Evolutionary conservation across 2,329 filamentous ascomycete species (phyloP).

Genomic region (Penicillium sp.): DNA sequence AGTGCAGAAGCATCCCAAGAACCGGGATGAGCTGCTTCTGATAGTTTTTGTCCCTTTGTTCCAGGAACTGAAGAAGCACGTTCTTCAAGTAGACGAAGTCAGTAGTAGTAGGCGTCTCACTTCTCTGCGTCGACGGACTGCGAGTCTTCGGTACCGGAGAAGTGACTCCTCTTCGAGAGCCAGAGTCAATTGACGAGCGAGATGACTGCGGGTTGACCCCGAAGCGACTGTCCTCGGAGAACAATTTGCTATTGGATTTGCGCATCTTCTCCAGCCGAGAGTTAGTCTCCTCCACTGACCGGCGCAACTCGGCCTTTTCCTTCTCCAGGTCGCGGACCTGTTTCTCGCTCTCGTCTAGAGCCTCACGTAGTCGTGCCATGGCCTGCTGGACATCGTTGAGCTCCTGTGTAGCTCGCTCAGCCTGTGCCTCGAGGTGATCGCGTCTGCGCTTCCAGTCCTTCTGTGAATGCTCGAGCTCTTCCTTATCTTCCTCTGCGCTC

Average conservation of each 20-base stretch:
- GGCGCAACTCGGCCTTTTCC: conserved; percentile 76
- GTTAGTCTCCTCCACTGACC: conserved; percentile 77
- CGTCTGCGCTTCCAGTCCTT: conserved; percentile 74
- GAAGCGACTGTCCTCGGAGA: conserved; percentile 63
- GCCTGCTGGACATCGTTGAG: conserved; percentile 75
- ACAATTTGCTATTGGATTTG: conserved; percentile 64
- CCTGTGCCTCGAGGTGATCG: conserved; percentile 75
- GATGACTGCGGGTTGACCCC: conserved; percentile 57
- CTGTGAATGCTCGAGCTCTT: conserved; percentile 75
- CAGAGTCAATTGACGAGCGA: conserved; percentile 64
- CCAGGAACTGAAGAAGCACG: conserved; percentile 68
- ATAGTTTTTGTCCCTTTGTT: conserved; percentile 70
- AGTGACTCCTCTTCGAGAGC: conserved; percentile 48
- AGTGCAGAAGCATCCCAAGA: conserved; percentile 68
- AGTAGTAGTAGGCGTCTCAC: conserved; percentile 49
- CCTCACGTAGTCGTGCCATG: conserved; percentile 76
- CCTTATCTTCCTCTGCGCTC: conserved; percentile 72
- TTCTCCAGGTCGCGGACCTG: conserved; percentile 83
- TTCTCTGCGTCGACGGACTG: conserved; percentile 38
- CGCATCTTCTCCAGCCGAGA: conserved; percentile 78
- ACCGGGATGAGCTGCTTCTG: conserved; percentile 71
- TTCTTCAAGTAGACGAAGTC: conserved; percentile 71
- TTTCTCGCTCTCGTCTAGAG: conserved; percentile 85
- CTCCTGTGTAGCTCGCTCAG: conserved; percentile 73
- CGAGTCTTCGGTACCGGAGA: conserved; percentile 53